Evolutionary conservation across 768 basidiomycete genomes (phyloP), one percentile per base, ranked within the genome.

Genomic region (Termitomyces sp.): DNA sequence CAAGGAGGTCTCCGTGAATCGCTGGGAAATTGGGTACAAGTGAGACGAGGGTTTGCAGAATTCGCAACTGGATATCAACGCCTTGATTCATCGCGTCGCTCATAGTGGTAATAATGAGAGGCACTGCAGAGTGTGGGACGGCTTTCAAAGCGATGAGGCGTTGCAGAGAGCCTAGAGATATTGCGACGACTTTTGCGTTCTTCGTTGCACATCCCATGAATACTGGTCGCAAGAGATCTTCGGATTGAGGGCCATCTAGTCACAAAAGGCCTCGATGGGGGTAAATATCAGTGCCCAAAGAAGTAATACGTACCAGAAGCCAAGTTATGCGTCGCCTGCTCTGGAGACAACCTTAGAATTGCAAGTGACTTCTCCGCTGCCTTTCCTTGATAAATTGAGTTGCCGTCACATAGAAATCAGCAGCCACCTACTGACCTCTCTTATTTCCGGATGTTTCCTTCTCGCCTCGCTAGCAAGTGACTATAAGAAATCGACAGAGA

Each of bases 121-220:
- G 84, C 0, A 96, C 87, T 0, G 86, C 83, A 1, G 83, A 84
- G 68, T 87, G 84, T 0, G 89, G 89, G 1, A 96, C 91, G 21
- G 91, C 92, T 69, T 87, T 87, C 56, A 94, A 80, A 5, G 88
- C 78, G 55, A 97, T 94, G 58, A 98, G 79, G 43, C 96, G 84
- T 68, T 97, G 94, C 19, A 98, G 78, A 0, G 93, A 94, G 43
- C 93, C 89, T 0, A 98, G 82, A 7, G 91, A 89, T 61, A 98
- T 94, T 0, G 91, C 89, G 45, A 98, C 87, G 53, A 98, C 89
- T 78, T 98, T 98, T 1, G 90, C 85, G 63, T 93, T 93, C 72
- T 89, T 92, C 4, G 93, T 97, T 30, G 88, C 86, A 62, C 94
- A 94, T 48, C 94, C 94, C 85, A 96, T 91, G 66, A 94, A 93